Percentiles rank a stretch among this genome's conserved stretches.
These are phyloP conservation scores for Moesziomyces sp. DNA, from an alignment of 1,284 basidiomycete species.

Conservation along the genomic window DNA sequence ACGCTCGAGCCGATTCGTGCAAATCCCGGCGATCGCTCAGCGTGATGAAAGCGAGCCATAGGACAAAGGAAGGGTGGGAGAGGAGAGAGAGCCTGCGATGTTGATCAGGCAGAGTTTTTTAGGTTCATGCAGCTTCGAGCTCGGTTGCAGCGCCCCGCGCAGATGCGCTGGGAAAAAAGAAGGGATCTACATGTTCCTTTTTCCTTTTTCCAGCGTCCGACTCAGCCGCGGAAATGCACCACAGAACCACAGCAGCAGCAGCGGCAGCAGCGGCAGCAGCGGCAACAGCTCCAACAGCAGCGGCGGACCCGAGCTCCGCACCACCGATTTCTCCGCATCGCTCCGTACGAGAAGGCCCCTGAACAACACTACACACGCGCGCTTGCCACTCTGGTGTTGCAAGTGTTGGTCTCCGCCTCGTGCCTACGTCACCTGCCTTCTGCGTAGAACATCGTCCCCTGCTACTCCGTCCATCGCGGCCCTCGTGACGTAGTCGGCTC, in stretches of 20 bases:
- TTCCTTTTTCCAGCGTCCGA: background rate
- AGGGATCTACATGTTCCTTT: conserved; percentile 14
- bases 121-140: background rate
- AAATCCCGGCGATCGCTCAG: no score
- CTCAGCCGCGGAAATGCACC: background rate
- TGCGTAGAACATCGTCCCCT: conserved; percentile 4
- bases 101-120: background rate
- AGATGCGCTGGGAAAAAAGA: conserved; percentile 13
- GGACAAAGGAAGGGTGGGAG: no score
- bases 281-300: no score
- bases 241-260: no score
- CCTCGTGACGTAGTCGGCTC: no score
- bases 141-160: conserved; percentile 5
- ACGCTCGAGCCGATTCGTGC: no score
- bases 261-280: no score
- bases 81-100: background rate
- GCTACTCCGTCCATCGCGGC: no score
- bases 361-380: no score
- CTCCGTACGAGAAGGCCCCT: background rate
- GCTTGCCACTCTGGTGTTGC: background rate
- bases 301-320: no score
- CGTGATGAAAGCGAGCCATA: no score
- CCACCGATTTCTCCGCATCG: background rate
- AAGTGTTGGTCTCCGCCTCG: no score
- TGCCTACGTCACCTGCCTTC: conserved; percentile 8